Percentiles rank a stretch among this genome's conserved stretches.
Evolutionary conservation across 2,329 filamentous ascomycete genomes (phyloP).

Genomic region (Claviceps pusilla): DNA sequence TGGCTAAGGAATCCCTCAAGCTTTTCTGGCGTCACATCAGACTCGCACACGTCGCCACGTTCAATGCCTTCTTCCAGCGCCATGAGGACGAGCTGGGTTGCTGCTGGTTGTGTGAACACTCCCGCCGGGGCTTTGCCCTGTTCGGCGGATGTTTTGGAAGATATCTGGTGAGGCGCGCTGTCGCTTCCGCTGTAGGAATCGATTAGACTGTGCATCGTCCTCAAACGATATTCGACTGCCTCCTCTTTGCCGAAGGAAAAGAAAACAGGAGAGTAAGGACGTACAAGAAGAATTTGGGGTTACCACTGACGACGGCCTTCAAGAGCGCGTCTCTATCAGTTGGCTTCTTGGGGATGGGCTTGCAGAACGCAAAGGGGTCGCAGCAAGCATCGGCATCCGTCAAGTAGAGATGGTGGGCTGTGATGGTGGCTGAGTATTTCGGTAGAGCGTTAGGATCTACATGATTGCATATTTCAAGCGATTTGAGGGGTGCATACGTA

Average conservation of each 20-base stretch:
- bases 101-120: conserved; percentile 66
- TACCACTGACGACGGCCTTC: conserved; percentile 42
- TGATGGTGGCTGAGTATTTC: conserved; percentile 43
- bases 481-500: conserved; percentile 5
- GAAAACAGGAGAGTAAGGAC: conserved; percentile 6
- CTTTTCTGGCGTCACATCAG: conserved; percentile 38
- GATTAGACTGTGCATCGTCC: background rate
- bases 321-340: conserved; percentile 59
- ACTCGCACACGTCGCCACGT: conserved; percentile 34
- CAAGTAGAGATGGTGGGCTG: conserved; percentile 72
- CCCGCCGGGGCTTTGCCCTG: conserved; percentile 50
- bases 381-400: conserved; percentile 57
- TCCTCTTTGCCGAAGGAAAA: background rate
- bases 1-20: conserved; percentile 39
- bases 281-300: conserved; percentile 52
- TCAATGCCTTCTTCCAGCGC: conserved; percentile 47
- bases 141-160: conserved; percentile 36
- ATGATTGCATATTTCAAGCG: background rate
- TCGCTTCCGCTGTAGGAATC: conserved; percentile 32
- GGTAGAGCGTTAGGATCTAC: background rate
- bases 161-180: conserved; percentile 47
- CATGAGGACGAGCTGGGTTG: conserved; percentile 46
- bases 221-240: background rate
- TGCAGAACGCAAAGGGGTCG: conserved; percentile 52
- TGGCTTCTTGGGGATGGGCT: conserved; percentile 60